Conservation (phyloP, 768 basidiomycete genomes). For the Trametopsis cervina region DNA sequence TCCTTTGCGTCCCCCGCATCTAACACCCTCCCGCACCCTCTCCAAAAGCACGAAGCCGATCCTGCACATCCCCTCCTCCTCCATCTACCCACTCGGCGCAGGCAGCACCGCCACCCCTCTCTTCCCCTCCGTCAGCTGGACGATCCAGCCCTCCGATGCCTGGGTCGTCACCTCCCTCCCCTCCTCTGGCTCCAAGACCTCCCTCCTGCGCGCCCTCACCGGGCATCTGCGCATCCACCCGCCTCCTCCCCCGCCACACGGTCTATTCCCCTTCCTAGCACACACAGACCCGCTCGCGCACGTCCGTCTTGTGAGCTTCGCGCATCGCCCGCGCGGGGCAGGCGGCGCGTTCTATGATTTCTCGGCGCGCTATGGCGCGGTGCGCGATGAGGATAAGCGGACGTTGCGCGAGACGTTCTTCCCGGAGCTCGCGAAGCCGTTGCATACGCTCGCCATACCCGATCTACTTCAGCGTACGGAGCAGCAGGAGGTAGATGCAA, state of each 20-base stretch:
- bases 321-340: conserved; percentile 46
- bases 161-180: conserved; percentile 19
- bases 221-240: conserved; percentile 70
- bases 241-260: conserved; percentile 48
- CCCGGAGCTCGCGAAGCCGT: conserved; percentile 31
- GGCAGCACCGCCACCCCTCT: conserved; percentile 12
- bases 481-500: conserved; percentile 11
- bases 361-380: conserved; percentile 85
- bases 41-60: conserved; percentile 10
- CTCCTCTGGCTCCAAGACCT: conserved; percentile 16
- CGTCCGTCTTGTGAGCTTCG: conserved; percentile 59
- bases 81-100: conserved; percentile 19
- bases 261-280: conserved; percentile 73
- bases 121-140: conserved; percentile 18
- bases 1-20: too few relatives aligned
- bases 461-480: conserved; percentile 17
- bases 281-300: conserved; percentile 41
- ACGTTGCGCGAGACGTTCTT: conserved; percentile 72
- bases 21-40: too few relatives aligned
- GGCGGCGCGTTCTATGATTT: conserved; percentile 87
- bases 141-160: conserved; percentile 16
- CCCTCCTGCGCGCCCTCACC: conserved; percentile 20
- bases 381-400: conserved; percentile 75
- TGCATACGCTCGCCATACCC: conserved; percentile 20
- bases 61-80: conserved; percentile 18